Evolutionary conservation across 2,329 filamentous ascomycete species (phyloP).

Genomic region (Rhytidhysteron rufulum): DNA sequence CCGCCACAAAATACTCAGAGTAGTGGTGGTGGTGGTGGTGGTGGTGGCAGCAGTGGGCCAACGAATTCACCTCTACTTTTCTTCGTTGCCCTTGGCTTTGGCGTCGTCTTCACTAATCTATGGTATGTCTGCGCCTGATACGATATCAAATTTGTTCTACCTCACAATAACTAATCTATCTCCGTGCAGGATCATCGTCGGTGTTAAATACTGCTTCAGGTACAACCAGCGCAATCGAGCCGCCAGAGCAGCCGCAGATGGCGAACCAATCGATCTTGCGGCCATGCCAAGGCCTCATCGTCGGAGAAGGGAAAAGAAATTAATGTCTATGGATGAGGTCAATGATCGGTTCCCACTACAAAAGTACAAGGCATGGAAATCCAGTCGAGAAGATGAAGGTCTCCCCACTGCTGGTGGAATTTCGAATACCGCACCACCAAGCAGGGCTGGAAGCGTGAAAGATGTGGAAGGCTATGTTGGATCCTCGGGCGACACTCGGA

Average conservation of each 20-base stretch:
- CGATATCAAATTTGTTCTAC: neutral
- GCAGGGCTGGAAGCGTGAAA: constrained; percentile 69
- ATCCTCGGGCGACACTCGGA: constrained; percentile 23
- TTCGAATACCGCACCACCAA: constrained; percentile 62
- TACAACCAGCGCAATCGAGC: constrained; percentile 93
- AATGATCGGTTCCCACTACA: constrained; percentile 94
- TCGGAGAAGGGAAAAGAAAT: constrained; percentile 88
- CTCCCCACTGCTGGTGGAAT: constrained; percentile 82
- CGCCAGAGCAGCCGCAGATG: constrained; percentile 70
- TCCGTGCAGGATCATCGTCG: constrained; percentile 85
- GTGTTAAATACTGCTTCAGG: constrained; percentile 98
- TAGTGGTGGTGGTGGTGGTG: too few relatives aligned
- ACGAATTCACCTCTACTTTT: constrained; percentile 77
- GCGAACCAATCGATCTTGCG: constrained; percentile 80
- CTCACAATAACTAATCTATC: constrained; percentile 18
- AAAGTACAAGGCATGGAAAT: constrained; percentile 96
- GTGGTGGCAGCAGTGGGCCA: constrained; percentile 41
- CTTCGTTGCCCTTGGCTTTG: constrained; percentile 93
- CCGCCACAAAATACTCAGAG: constrained; percentile 11
- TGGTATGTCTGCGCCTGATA: constrained; percentile 62
- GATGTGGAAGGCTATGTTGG: constrained; percentile 52
- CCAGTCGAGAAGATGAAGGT: constrained; percentile 75
- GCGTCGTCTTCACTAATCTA: constrained; percentile 96
- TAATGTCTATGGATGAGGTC: constrained; percentile 99
- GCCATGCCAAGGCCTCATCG: constrained; percentile 82